Evolutionary conservation across 139 green algal species (phyloP).

Genomic region (Coelastrella sp.): DNA sequence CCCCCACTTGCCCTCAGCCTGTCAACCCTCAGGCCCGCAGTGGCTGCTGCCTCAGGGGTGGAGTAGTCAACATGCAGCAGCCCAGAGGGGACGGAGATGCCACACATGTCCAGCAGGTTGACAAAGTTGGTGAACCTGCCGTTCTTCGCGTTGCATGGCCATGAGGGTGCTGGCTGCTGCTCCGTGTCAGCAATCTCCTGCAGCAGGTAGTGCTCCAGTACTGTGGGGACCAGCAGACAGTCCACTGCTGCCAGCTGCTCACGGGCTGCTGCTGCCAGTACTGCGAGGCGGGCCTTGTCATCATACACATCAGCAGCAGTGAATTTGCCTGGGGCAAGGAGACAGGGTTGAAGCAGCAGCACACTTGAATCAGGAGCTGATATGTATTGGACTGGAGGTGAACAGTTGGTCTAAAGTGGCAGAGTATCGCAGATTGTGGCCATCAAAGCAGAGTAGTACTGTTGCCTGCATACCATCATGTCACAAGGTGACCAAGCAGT

Average conservation of each 20-base stretch:
- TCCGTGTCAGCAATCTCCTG: slow-evolving; percentile 72
- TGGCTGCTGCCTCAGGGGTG: background rate
- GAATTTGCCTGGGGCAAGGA: slow-evolving; percentile 56
- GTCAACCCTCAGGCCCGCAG: slow-evolving; percentile 7
- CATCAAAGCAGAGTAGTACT: no score
- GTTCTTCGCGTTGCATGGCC: slow-evolving; percentile 78
- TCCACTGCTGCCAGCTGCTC: slow-evolving; percentile 68
- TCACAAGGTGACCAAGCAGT: no score
- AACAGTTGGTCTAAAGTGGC: no score
- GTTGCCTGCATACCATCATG: no score
- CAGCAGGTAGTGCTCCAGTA: slow-evolving; percentile 81
- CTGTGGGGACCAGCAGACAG: slow-evolving; percentile 83
- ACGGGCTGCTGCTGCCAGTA: slow-evolving; percentile 52
- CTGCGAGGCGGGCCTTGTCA: slow-evolving; percentile 57
- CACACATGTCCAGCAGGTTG: slow-evolving; percentile 87
- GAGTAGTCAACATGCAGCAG: slow-evolving; percentile 58
- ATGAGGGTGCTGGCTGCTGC: slow-evolving; percentile 37
- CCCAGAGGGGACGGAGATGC: slow-evolving; percentile 75
- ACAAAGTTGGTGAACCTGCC: slow-evolving; percentile 91
- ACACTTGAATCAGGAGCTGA: no score
- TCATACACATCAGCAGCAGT: slow-evolving; percentile 76
- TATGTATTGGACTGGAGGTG: no score
- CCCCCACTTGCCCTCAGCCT: slow-evolving; percentile 47
- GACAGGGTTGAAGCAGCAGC: background rate
- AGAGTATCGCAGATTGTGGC: no score